Conservation (phyloP, 2,329 filamentous ascomycete species). For the Mariannaea elegans region DNA sequence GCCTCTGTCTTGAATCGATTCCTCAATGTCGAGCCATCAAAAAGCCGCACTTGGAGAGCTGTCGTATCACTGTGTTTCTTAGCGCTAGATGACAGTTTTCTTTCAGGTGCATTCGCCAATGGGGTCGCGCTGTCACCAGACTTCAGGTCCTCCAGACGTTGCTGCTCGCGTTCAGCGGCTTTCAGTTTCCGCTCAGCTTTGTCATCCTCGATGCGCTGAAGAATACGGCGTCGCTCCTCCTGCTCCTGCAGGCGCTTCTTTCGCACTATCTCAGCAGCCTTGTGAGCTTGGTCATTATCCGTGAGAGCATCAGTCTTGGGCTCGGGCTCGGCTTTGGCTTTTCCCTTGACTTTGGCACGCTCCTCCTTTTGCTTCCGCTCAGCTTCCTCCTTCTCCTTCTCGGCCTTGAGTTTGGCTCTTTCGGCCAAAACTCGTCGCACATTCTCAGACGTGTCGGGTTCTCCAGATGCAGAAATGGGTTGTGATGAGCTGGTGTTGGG, state of each 20-base stretch:
- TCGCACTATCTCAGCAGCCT: conserved; percentile 64
- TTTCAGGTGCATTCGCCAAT: conserved; percentile 44
- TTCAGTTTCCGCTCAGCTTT: conserved; percentile 71
- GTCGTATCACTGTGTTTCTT: conserved; percentile 43
- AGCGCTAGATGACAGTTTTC: conserved; percentile 42
- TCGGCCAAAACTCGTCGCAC: conserved; percentile 57
- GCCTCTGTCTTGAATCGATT: conserved; percentile 72
- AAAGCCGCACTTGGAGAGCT: conserved; percentile 80
- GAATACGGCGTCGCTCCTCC: conserved; percentile 75
- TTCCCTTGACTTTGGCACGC: conserved; percentile 56
- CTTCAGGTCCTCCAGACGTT: conserved; percentile 39
- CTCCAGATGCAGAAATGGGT: conserved; percentile 27
- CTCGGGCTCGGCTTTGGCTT: conserved; percentile 53
- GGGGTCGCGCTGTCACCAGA: conserved; percentile 42
- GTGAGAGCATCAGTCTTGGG: conserved; percentile 46
- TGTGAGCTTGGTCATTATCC: conserved; percentile 47
- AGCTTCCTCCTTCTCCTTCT: conserved; percentile 54
- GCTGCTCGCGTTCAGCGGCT: conserved; percentile 58
- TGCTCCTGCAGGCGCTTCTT: conserved; percentile 72
- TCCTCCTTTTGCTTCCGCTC: conserved; percentile 61
- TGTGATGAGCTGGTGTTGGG: conserved; percentile 28
- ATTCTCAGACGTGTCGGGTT: conserved; percentile 43
- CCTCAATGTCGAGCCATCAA: conserved; percentile 84
- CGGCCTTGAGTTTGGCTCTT: conserved; percentile 55
- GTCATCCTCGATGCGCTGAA: conserved; percentile 80